These are phyloP conservation scores for Parasitella parasitica DNA, from an alignment of 371 early-diverging fungal genomes.

Conservation along the genomic window DNA sequence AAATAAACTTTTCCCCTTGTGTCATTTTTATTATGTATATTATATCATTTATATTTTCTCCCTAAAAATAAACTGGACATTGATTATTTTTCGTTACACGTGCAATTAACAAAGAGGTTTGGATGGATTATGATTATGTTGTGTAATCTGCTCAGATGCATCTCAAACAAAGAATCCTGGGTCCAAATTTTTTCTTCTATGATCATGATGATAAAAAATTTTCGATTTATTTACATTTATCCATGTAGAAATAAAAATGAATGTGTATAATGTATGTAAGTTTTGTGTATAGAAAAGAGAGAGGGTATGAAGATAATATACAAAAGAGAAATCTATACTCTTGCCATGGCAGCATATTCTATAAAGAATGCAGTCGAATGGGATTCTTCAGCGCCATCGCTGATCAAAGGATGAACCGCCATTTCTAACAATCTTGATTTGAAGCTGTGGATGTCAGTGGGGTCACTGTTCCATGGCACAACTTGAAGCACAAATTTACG, in stretches of 20 bases:
- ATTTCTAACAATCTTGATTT: slow-evolving; percentile 24
- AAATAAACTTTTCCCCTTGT: background rate
- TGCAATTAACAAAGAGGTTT: background rate
- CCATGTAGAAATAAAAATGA: background rate
- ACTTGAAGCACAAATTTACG: slow-evolving; percentile 30
- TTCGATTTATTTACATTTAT: background rate
- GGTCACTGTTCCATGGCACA: slow-evolving; percentile 32
- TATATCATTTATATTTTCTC: background rate
- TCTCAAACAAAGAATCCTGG: background rate
- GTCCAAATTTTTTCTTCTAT: too few species aligned
- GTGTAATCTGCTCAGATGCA: background rate
- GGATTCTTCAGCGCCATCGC: slow-evolving; percentile 6
- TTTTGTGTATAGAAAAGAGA: background rate
- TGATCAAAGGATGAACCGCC: slow-evolving; percentile 18
- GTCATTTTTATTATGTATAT: too few species aligned
- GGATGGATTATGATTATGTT: background rate
- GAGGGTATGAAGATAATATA: slow-evolving; percentile 4
- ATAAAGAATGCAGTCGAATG: slow-evolving; percentile 28
- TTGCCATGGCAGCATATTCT: slow-evolving; percentile 26
- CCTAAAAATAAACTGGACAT: too few species aligned
- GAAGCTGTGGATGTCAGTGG: slow-evolving; percentile 14
- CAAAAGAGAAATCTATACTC: slow-evolving; percentile 13
- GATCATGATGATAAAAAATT: background rate
- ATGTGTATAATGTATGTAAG: background rate
- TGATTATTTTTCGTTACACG: too few species aligned